These are phyloP conservation scores for Colletotrichum sp. DNA, from an alignment of 2,329 filamentous ascomycete species.

Conservation along the genomic window DNA sequence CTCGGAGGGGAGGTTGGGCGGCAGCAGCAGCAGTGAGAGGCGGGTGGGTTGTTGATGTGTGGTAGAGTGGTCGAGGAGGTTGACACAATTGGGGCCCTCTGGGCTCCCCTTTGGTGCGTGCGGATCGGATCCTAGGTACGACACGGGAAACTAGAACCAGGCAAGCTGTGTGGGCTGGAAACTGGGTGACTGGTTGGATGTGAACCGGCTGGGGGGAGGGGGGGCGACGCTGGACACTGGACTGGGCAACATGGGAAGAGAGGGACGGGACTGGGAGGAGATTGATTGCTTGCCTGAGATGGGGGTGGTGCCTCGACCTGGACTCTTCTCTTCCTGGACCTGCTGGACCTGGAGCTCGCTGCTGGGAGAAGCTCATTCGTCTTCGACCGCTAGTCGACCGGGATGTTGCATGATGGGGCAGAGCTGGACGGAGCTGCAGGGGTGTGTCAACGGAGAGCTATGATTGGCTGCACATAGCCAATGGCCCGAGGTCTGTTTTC, in stretches of 20 bases:
- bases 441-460: not conserved
- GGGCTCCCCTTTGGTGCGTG: not conserved
- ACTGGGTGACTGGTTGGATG: conserved; percentile 6
- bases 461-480: not conserved
- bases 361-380: conserved; percentile 14
- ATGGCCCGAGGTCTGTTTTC: conserved; percentile 14
- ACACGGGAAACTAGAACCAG: conserved; percentile 11
- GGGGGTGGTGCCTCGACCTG: conserved; percentile 10
- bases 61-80: conserved; percentile 10
- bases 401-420: conserved; percentile 12
- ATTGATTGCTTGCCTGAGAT: conserved; percentile 15
- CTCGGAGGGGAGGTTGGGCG: conserved; percentile 20
- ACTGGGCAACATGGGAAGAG: not conserved
- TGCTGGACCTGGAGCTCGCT: conserved; percentile 14
- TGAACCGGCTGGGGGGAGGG: not conserved
- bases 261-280: not conserved
- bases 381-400: not conserved
- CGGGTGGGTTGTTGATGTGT: conserved; percentile 18
- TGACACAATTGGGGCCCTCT: conserved; percentile 13
- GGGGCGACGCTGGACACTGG: not conserved
- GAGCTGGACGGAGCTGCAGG: conserved; percentile 18
- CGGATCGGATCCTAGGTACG: conserved; percentile 7
- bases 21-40: not conserved
- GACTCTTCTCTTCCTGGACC: not conserved
- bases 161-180: not conserved